These are phyloP conservation scores for Albugo laibachii DNA, from an alignment of 352 stramenopile species.

Conservation along the genomic window DNA sequence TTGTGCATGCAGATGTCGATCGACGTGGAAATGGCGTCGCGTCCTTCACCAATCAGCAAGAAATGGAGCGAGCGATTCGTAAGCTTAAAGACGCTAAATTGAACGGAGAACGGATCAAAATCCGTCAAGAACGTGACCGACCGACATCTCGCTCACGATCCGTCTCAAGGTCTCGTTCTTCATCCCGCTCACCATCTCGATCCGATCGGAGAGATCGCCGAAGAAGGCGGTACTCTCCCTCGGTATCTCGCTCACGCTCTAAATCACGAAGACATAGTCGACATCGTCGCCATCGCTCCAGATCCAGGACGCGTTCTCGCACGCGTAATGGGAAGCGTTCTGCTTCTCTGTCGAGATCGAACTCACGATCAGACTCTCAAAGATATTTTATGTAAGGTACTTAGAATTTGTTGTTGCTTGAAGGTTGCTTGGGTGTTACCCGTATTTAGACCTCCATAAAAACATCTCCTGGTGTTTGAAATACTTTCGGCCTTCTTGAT, in stretches of 20 bases:
- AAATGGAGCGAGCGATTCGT: slow-evolving; percentile 30
- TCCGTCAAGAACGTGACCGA: slow-evolving; percentile 13
- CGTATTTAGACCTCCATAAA: slow-evolving; percentile 77
- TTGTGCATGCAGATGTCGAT: slow-evolving; percentile 47
- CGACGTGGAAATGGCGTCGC: slow-evolving; percentile 31
- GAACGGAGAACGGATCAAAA: slow-evolving; percentile 21
- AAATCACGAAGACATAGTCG: slow-evolving; percentile 7
- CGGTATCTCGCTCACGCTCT: slow-evolving; percentile 11
- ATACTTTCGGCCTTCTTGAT: slow-evolving; percentile 98
- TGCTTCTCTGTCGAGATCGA: slow-evolving; percentile 6
- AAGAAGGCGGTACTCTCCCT: slow-evolving; percentile 6
- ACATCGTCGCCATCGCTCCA: slow-evolving; percentile 11
- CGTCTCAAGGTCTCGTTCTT: neutral
- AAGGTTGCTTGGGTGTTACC: slow-evolving; percentile 6
- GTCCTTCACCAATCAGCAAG: slow-evolving; percentile 36
- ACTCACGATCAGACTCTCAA: slow-evolving; percentile 3
- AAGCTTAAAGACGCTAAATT: slow-evolving; percentile 29
- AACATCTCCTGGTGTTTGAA: slow-evolving; percentile 99
- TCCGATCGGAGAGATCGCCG: slow-evolving; percentile 6
- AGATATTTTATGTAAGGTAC: slow-evolving; percentile 1
- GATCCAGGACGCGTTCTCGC: slow-evolving; percentile 11
- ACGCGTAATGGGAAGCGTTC: slow-evolving; percentile 1
- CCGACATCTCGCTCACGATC: neutral
- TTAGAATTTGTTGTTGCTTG: neutral
- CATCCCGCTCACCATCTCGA: slow-evolving; percentile 5